Evolutionary conservation across 768 basidiomycete species (phyloP).

Genomic region (Suillus ampliporus): DNA sequence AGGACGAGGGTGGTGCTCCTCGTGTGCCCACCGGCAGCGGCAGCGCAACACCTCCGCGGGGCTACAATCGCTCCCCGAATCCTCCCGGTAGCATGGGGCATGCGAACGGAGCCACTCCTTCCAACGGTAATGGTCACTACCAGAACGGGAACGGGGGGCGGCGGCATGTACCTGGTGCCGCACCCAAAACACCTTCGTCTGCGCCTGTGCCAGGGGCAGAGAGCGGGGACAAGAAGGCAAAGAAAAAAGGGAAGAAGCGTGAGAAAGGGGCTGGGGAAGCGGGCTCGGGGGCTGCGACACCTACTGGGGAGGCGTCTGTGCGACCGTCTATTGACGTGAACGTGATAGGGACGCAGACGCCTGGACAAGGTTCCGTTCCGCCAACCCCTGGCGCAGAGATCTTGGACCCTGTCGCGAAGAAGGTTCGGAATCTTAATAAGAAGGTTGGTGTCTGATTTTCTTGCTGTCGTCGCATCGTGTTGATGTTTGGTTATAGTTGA

Average conservation of each 20-base stretch:
- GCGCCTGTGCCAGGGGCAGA: conserved; percentile 39
- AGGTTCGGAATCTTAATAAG: conserved; percentile 92
- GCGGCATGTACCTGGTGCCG: conserved; percentile 78
- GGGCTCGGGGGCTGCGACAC: conserved; percentile 36
- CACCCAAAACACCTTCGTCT: conserved; percentile 53
- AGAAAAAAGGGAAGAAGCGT: conserved; percentile 54
- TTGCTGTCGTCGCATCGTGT: conserved; percentile 11
- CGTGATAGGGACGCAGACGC: conserved; percentile 29
- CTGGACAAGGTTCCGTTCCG: conserved; percentile 42
- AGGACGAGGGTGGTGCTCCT: conserved; percentile 83
- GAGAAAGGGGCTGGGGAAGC: conserved; percentile 33
- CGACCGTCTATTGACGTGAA: conserved; percentile 45
- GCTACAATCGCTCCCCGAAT: conserved; percentile 62
- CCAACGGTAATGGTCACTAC: conserved; percentile 36
- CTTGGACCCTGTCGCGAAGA: conserved; percentile 88
- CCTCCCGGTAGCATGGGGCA: conserved; percentile 47
- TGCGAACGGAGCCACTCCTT: conserved; percentile 20
- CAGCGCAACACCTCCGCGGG: conserved; percentile 65
- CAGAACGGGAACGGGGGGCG: conserved; percentile 46
- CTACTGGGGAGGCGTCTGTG: conserved; percentile 26
- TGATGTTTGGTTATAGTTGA: conserved; percentile 62
- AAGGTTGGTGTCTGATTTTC: conserved; percentile 63
- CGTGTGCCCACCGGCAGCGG: conserved; percentile 56
- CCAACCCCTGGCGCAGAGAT: conserved; percentile 61
- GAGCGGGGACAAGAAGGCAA: conserved; percentile 52